Percentiles rank a stretch among this genome's conserved stretches.
phyloP scores from a whole-genome alignment of 2,329 filamentous ascomycete species.

The Xylaria sp. region DNA sequence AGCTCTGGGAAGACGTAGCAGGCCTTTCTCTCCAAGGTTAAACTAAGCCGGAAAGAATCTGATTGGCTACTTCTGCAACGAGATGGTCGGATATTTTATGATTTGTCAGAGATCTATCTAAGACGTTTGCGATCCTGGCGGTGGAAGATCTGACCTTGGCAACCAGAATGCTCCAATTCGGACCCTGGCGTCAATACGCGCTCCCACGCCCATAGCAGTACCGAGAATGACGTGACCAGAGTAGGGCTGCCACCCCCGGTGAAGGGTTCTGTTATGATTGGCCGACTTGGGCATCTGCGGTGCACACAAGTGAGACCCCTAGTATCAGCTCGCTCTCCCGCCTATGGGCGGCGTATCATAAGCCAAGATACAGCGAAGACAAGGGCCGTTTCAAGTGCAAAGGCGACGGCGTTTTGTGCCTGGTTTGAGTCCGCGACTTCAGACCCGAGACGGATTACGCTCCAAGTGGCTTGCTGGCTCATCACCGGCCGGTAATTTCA shows the following conservation, averaged over 20 bases:
- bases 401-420: conserved; percentile 1
- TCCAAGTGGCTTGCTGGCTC: conserved; percentile 2
- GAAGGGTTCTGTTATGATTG: conserved; percentile 16
- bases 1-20: neutral
- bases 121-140: conserved; percentile 31
- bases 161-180: conserved; percentile 18
- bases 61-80: conserved; percentile 10
- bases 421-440: neutral
- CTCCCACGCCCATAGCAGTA: conserved; percentile 24
- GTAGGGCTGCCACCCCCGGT: conserved; percentile 25
- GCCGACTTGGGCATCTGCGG: neutral
- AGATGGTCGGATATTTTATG: conserved; percentile 29
- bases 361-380: conserved; percentile 11
- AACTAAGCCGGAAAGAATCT: conserved; percentile 1
- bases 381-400: conserved; percentile 23
- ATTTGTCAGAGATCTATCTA: conserved; percentile 32
- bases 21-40: neutral
- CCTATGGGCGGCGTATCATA: conserved; percentile 21
- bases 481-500: neutral
- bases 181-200: conserved; percentile 26
- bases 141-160: conserved; percentile 27
- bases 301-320: conserved; percentile 16
- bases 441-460: conserved; percentile 14
- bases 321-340: conserved; percentile 18
- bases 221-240: conserved; percentile 24